A percentile compares a stretch with the other conserved stretches of the same genome.
These are phyloP conservation scores for Colletotrichum tropicale DNA, from an alignment of 2,329 filamentous ascomycete species.

Conservation along the genomic window DNA sequence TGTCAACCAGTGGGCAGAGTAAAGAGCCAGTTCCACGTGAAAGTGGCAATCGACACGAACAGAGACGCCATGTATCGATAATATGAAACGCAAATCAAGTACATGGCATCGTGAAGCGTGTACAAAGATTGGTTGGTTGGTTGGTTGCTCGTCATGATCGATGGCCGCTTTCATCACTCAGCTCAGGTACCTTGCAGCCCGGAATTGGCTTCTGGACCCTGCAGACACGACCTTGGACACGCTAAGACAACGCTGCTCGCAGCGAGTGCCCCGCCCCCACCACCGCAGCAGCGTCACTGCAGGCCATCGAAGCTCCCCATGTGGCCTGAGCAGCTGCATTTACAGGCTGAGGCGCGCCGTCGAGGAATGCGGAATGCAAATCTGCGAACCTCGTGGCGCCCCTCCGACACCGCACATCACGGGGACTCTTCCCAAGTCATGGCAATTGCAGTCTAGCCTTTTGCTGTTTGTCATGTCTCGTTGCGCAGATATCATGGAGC, in stretches of 20 bases:
- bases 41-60: background rate
- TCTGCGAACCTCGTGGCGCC: background rate
- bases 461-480: background rate
- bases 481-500: slow-evolving; percentile 3
- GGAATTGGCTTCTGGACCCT: slow-evolving; percentile 9
- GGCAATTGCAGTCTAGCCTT: background rate
- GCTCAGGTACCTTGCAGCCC: background rate
- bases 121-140: background rate
- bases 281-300: background rate
- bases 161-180: background rate
- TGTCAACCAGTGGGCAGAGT: background rate
- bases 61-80: background rate
- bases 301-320: slow-evolving; percentile 12
- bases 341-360: background rate
- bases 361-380: background rate
- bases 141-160: background rate
- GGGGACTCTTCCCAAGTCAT: background rate
- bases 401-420: background rate
- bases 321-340: slow-evolving; percentile 9
- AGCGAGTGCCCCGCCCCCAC: background rate
- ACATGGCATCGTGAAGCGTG: background rate
- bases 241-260: background rate
- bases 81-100: background rate
- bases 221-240: background rate
- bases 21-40: background rate